These are phyloP conservation scores for Tetrahymena thermophila DNA, from an alignment of 73 alveolate species.

Conservation along the genomic window DNA sequence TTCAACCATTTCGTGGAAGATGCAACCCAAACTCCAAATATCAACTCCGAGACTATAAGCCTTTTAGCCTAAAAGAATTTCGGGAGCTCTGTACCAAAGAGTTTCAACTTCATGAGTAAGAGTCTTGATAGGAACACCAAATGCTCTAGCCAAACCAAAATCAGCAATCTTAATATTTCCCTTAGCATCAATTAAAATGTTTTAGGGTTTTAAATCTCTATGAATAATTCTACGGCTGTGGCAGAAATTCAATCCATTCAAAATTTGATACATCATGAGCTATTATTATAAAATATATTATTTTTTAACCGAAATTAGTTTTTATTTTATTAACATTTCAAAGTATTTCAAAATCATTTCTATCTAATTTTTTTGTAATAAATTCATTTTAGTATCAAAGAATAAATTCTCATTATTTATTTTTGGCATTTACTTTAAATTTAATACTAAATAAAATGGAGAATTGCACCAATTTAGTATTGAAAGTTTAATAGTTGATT, in stretches of 20 bases:
- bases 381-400: too few relatives aligned
- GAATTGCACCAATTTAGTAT: too few relatives aligned
- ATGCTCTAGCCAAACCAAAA: slow-evolving; percentile 93
- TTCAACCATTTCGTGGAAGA: slow-evolving; percentile 91
- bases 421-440: too few relatives aligned
- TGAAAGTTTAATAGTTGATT: too few relatives aligned
- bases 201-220: slow-evolving; percentile 84
- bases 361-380: too few relatives aligned
- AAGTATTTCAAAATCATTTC: not conserved
- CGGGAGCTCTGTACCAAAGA: slow-evolving; percentile 97
- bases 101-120: slow-evolving; percentile 91
- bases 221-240: slow-evolving; percentile 77
- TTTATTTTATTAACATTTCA: not conserved
- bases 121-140: slow-evolving; percentile 83
- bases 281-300: slow-evolving; percentile 12
- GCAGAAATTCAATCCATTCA: slow-evolving; percentile 66
- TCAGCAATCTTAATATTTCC: slow-evolving; percentile 85
- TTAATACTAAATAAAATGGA: too few relatives aligned
- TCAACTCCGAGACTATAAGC: slow-evolving; percentile 89
- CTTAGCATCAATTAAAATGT: slow-evolving; percentile 58
- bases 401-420: too few relatives aligned
- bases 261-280: slow-evolving; percentile 64
- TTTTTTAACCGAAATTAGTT: not conserved
- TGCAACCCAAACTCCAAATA: slow-evolving; percentile 97
- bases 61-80: slow-evolving; percentile 71